Evolutionary conservation across 2,329 filamentous ascomycete genomes (phyloP), one percentile per base, ranked within the genome.

Genomic region (Camillea tinctor): DNA sequence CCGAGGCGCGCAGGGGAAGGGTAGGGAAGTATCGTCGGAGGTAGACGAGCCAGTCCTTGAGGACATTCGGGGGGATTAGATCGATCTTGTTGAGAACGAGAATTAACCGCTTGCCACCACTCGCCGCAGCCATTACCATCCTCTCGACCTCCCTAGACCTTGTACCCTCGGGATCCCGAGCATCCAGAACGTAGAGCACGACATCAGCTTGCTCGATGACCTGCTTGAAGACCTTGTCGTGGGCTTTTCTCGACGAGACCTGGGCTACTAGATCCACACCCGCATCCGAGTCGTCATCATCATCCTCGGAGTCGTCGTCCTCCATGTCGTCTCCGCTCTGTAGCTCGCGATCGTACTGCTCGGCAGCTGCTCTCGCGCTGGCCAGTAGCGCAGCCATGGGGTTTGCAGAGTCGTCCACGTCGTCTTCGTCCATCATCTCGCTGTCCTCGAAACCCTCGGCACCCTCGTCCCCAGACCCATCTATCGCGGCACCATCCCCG

Each of bases 81-180:
- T 97, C 93, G 73, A 96, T 93, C 85, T 97, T 97, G 88, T 97
- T 97, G 67, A 97, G 82, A 60, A 97, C 86, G 60, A 97, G 86
- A 61, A 97, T 96, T 60, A 97, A 83, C 56, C 93, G 86, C 81
- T 97, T 97, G 66, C 88, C 89, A 58, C 90, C 91, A 24, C 84
- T 84, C 15, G 92, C 90, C 9, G 92, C 89, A n/a, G 92, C 89
- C 90, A 96, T 93, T 74, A 97, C 88, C 77, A 90, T 88, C 63
- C 92, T 89, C 81, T 97, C 93, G 51, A 97, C 90, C 66, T 96
- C 92, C 73, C 89, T 90, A 44, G 93, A 97, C 65, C 93, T 85
- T 26, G 93, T 97, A 60, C 92, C 92, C 74, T 96, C 90, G 1
- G 93, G 93, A 71, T 97, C 93, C 68, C 93, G 88, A 57, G 94